Evolutionary conservation across 2,329 filamentous ascomycete genomes (phyloP).

Genomic region (Ophiostoma ips): DNA sequence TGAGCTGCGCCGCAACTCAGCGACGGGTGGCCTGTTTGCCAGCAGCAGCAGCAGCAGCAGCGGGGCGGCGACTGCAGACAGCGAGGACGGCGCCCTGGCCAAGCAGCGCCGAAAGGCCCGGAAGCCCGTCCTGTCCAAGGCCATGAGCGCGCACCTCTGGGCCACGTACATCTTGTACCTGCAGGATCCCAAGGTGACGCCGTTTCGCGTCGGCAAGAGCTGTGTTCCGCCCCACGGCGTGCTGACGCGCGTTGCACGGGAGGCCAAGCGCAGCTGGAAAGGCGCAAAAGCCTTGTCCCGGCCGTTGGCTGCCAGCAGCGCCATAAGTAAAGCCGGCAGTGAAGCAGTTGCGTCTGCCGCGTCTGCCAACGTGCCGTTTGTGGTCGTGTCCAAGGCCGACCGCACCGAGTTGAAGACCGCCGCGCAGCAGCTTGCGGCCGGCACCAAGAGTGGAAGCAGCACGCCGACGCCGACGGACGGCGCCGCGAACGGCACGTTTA

Average conservation of each 20-base stretch:
- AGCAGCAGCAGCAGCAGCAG: neutral
- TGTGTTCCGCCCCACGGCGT: constrained; percentile 52
- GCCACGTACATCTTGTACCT: constrained; percentile 50
- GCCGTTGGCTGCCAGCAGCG: neutral
- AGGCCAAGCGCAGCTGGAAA: constrained; percentile 53
- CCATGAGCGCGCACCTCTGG: constrained; percentile 54
- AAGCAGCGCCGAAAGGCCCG: constrained; percentile 14
- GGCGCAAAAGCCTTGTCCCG: constrained; percentile 33
- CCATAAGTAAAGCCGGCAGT: neutral
- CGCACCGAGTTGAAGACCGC: neutral
- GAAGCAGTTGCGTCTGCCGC: neutral
- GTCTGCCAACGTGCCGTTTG: neutral
- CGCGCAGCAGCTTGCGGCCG: neutral
- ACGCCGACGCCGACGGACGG: constrained; percentile 33
- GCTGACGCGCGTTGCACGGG: constrained; percentile 49
- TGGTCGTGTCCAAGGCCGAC: neutral
- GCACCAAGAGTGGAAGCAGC: constrained; percentile 34
- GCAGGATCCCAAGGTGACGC: constrained; percentile 53
- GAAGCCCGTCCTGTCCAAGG: constrained; percentile 48
- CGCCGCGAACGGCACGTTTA: constrained; percentile 29
- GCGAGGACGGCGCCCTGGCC: neutral
- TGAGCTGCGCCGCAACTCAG: constrained; percentile 8
- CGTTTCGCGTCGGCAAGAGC: constrained; percentile 48
- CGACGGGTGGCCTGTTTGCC: constrained; percentile 1
- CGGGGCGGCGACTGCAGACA: constrained; percentile 1